Conservation (phyloP, 2,329 filamentous ascomycete genomes). For the Cercospora brassicicola region DNA sequence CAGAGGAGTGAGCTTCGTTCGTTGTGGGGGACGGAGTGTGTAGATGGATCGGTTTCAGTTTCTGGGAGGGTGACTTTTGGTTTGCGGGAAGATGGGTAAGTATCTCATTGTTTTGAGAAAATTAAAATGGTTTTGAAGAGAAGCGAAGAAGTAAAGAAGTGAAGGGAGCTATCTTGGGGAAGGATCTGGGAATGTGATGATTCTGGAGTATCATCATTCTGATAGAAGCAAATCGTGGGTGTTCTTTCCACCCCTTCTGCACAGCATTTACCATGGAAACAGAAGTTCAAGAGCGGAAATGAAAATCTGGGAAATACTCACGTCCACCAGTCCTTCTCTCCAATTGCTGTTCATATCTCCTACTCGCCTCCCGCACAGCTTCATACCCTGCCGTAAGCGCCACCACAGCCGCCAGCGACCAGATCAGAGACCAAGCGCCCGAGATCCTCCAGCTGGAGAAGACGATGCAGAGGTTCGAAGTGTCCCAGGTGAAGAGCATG, state of each 20-base stretch:
- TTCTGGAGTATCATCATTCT: neutral
- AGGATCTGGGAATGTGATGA: neutral
- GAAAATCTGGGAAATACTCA: slow-evolving; percentile 34
- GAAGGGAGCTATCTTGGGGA: too few relatives aligned
- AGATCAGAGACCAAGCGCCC: slow-evolving; percentile 69
- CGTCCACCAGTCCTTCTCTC: slow-evolving; percentile 50
- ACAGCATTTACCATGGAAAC: neutral
- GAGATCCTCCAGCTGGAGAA: slow-evolving; percentile 88
- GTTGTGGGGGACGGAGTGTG: slow-evolving; percentile 7
- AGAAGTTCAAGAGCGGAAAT: neutral
- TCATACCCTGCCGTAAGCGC: slow-evolving; percentile 91
- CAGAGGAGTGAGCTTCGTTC: slow-evolving; percentile 69
- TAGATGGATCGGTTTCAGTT: neutral
- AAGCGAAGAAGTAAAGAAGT: neutral
- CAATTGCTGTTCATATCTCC: slow-evolving; percentile 68
- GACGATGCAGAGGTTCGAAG: slow-evolving; percentile 90
- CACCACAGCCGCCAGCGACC: slow-evolving; percentile 80
- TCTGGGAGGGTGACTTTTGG: neutral
- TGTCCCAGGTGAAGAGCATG: slow-evolving; percentile 92
- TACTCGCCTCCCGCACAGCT: slow-evolving; percentile 72
- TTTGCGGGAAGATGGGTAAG: neutral
- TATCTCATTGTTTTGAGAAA: neutral
- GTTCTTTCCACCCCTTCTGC: neutral
- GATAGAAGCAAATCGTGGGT: neutral
- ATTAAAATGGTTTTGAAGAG: neutral